Evolutionary conservation across 2,329 filamentous ascomycete genomes (phyloP).

Genomic region (Penicillium psychrosexuale): DNA sequence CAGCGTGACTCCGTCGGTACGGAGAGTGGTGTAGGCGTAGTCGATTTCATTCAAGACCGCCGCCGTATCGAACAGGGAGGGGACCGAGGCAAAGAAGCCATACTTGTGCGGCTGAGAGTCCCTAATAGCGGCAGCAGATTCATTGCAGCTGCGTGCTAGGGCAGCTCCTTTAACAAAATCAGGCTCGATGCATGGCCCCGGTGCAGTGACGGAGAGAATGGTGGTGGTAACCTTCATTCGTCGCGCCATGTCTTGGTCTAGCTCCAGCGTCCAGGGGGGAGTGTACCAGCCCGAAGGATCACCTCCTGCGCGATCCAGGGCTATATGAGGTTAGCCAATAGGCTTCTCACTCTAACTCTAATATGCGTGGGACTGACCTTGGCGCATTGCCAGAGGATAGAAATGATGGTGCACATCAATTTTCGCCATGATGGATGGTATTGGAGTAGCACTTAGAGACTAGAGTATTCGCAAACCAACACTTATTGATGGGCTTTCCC

Average conservation of each 20-base stretch:
- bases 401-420: neutral
- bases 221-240: neutral
- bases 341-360: too few relatives aligned
- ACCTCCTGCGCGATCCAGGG: neutral
- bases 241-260: neutral
- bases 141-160: neutral
- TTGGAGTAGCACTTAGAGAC: neutral
- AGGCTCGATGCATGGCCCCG: neutral
- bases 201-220: neutral
- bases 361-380: neutral
- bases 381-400: neutral
- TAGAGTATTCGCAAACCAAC: neutral
- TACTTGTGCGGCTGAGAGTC: neutral
- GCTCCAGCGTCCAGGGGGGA: neutral
- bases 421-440: neutral
- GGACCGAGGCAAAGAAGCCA: neutral
- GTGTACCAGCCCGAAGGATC: neutral
- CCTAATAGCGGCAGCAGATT: neutral
- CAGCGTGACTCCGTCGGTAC: neutral
- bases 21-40: neutral
- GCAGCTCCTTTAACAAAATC: neutral
- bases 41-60: neutral
- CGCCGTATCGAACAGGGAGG: neutral
- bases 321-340: neutral
- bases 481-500: neutral